Evolutionary conservation across 257 asterid species (phyloP), one percentile per base, ranked within the genome.

Genomic region (Datura wrightii): DNA sequence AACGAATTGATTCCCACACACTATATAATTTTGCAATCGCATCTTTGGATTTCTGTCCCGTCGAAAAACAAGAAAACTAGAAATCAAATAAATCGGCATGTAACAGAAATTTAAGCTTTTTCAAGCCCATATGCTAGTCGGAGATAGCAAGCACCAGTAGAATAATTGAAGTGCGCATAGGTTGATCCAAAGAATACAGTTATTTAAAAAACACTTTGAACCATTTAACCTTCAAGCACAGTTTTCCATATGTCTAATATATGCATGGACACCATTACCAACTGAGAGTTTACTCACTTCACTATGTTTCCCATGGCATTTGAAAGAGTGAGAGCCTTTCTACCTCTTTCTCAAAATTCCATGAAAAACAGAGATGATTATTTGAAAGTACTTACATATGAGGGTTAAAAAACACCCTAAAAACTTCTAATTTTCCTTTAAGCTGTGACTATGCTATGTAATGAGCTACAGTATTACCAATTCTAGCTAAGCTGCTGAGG

Each of bases 281-380:
- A 41, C 41, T 10, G 58, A 5, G 79, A 44, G 18, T 46, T 72
- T 50, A 19, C 81, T 48, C 81, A 74, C 60, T 48, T 48, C 62
- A 24, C 18, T 50, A 15, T 24, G 72, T 79, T 54, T 41, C 65
- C 62, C 84, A 39, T 42, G 60, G 52, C 70, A 79, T 63, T 52
- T 63, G 84, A 65, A 52, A 46, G 39, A 46, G 56, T 46, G 58
- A 71, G 16, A 4, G 6, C 81, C 60, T 48, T 31, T 76, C 62
- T 24, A 50, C 81, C 62, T 50, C 41, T 76, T 55, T 67, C 78
- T 66, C 65, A 67, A 53, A 67, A 67, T 54, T 62, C 87, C 82
- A 55, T 31, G 36, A 34, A 42, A 80, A 71, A 79, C 13, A 24
- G 60, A 50, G 13, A 72, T 4, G 41, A 46, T 44, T 44, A 72